Base-by-base conservation (phyloP, 106 monocot species). In the Narthecium ossifragum region DNA sequence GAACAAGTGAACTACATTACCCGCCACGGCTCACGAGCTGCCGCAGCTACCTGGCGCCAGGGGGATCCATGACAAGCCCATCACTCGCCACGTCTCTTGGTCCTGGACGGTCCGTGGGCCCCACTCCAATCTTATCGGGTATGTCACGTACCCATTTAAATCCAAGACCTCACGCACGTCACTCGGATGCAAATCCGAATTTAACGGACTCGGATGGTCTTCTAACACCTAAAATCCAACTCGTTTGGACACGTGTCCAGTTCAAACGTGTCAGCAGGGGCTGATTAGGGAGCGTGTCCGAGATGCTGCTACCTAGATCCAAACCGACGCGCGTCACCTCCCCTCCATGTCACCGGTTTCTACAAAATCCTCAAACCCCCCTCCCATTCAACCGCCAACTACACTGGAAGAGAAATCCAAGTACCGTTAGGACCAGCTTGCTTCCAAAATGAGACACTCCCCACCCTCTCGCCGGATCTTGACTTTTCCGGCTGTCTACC, bases 401-500 rank as follows among this genome's bases (percentile, higher is more conserved):
- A 36, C 17, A 46, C n/a, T n/a, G n/a, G n/a, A n/a, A n/a, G n/a
- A n/a, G n/a, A 46, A n/a, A 17, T 5, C 45, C 4, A 46, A 14
- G 17, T 4, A 0, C 0, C 21, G 49, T 49, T 49, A 23, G 13
- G 6, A 38, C 7, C 27, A 8, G 30, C 6, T 20, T 2, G 5
- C n/a, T 5, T 50, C 22, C 34, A 1, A 28, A 14, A 15, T 54
- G 24, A 14, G 1, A 13, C 27, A 5, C 0, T 2, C 9, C 25
- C 14, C 21, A 11, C 6, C n/a, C n/a, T 8, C 0, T 38, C 65
- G 84, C 51, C 70, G 71, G 75, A 62, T 75, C 23, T 64, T 86
- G 6, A 56, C 33, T 13, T 64, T 73, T 2, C 74, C 78, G 61
- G 83, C 77, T 14, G 62, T 83, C 59, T 66, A 66, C 4, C 85